phyloP scores from a whole-genome alignment of 192 early-diverging fungal genomes.

The Podila verticillata region DNA sequence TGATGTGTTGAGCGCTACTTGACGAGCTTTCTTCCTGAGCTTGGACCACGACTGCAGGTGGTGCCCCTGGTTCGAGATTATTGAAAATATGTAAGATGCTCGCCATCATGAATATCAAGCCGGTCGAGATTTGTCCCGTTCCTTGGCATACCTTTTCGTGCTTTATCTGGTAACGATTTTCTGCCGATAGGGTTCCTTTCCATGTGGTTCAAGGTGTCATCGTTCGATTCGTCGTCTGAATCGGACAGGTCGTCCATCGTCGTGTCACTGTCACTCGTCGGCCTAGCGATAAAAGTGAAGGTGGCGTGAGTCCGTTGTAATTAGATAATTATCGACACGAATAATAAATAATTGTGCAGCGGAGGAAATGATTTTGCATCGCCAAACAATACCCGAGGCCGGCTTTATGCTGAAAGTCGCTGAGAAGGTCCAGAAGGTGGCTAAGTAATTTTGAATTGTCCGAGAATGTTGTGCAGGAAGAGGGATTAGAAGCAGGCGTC shows the following conservation, averaged over 20 bases:
- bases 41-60: too few relatives aligned
- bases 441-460: slow-evolving; percentile 4
- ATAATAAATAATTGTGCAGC: neutral
- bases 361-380: neutral
- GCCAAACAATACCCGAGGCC: slow-evolving; percentile 21
- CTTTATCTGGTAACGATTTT: neutral
- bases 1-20: too few relatives aligned
- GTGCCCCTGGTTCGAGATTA: too few relatives aligned
- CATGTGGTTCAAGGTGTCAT: neutral
- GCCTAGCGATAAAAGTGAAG: slow-evolving; percentile 14
- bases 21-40: too few relatives aligned
- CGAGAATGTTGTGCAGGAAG: neutral
- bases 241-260: slow-evolving; percentile 38
- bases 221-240: slow-evolving; percentile 14
- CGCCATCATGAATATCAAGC: too few relatives aligned
- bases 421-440: slow-evolving; percentile 43
- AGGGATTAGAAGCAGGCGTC: neutral
- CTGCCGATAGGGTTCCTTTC: slow-evolving; percentile 8
- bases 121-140: too few relatives aligned
- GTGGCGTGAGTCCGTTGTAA: neutral
- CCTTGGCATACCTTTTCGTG: neutral
- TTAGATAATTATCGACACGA: neutral
- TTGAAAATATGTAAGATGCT: neutral
- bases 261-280: slow-evolving; percentile 46
- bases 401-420: slow-evolving; percentile 39